phyloP scores from a whole-genome alignment of 768 basidiomycete genomes.

The Strobilomyces echinocephalus region DNA sequence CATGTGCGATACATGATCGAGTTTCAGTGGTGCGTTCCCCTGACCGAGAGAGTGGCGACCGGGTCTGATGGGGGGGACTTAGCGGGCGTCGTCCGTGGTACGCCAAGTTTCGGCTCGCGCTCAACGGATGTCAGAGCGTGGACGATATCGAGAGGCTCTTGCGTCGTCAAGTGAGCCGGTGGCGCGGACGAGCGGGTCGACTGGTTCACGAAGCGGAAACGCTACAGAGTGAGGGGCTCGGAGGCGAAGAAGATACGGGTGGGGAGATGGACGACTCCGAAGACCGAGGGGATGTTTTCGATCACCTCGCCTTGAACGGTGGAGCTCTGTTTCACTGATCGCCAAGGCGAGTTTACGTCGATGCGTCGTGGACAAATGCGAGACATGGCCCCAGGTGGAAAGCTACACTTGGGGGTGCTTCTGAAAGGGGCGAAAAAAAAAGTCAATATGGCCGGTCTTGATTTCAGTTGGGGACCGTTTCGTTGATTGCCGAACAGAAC shows the following conservation, averaged over 20 bases:
- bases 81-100: slow-evolving; percentile 53
- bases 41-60: not conserved
- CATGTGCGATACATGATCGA: slow-evolving; percentile 68
- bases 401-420: no score
- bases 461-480: not conserved
- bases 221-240: not conserved
- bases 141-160: slow-evolving; percentile 47
- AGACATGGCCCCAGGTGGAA: no score
- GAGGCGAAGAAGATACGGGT: not conserved
- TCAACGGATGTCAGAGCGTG: slow-evolving; percentile 39
- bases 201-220: slow-evolving; percentile 3
- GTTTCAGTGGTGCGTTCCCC: slow-evolving; percentile 55
- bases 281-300: slow-evolving; percentile 1
- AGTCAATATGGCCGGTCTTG: no score
- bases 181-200: slow-evolving; percentile 39
- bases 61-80: not conserved
- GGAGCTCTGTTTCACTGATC: not conserved
- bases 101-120: slow-evolving; percentile 45
- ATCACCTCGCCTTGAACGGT: not conserved
- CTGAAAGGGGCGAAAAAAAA: no score
- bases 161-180: slow-evolving; percentile 40
- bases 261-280: slow-evolving; percentile 1
- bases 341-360: not conserved
- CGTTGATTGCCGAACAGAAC: not conserved
- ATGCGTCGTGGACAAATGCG: not conserved